Percentiles rank a stretch among this genome's conserved stretches.
These are phyloP conservation scores for Tetrahymena borealis DNA, from an alignment of 73 alveolate species.

Conservation along the genomic window DNA sequence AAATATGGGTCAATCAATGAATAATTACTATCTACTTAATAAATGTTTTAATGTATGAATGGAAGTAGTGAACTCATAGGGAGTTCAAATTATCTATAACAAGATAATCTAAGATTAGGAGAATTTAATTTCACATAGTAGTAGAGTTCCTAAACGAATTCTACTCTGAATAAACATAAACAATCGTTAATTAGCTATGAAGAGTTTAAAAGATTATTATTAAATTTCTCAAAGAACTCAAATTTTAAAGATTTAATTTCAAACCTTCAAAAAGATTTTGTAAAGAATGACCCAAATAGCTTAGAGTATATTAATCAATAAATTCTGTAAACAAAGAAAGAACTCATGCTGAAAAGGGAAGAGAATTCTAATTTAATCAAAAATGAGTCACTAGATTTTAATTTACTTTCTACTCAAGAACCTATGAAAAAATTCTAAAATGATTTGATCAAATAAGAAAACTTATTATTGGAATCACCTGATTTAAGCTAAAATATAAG, in stretches of 20 bases:
- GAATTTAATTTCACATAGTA: no score
- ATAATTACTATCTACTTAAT: no score
- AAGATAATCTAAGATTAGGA: no score
- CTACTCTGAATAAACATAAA: background rate
- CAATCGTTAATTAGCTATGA: background rate
- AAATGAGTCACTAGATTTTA: no score
- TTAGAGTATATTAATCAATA: background rate
- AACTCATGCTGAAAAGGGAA: no score
- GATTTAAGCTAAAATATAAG: background rate
- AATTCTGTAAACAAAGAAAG: background rate
- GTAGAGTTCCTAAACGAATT: no score
- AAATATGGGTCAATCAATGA: background rate
- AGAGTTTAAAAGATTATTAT: background rate
- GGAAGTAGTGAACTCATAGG: no score
- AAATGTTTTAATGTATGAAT: no score
- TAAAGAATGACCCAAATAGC: background rate
- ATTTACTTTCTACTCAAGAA: no score
- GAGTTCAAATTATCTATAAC: no score
- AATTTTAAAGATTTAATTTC: background rate
- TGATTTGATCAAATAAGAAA: background rate
- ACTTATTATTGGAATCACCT: background rate
- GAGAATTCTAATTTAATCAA: no score
- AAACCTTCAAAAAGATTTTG: background rate
- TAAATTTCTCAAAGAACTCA: background rate
- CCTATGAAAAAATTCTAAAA: no score